Conservation (phyloP, 1,284 basidiomycete genomes). For the Anthracocystis setariae region DNA sequence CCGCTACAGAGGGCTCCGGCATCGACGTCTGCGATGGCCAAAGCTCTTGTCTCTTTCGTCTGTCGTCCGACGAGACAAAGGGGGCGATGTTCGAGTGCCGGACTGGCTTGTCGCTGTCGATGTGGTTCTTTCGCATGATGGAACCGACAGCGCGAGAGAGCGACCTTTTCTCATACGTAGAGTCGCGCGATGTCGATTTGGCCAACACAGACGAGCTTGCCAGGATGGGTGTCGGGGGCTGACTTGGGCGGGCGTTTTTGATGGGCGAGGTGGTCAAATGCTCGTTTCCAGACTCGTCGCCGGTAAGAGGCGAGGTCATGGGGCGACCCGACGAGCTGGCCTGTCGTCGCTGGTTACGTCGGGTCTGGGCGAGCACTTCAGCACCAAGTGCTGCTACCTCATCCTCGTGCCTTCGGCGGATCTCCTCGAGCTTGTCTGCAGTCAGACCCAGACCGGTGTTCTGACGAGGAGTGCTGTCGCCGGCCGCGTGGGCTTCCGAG, state of each 20-base stretch:
- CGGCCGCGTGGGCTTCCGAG: constrained; percentile 11
- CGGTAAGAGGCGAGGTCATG: constrained; percentile 6
- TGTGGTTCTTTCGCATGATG: constrained; percentile 41
- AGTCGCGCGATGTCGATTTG: constrained; percentile 37
- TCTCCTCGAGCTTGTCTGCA: constrained; percentile 53
- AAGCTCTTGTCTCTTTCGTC: constrained; percentile 20
- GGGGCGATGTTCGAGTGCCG: constrained; percentile 8
- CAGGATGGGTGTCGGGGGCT: constrained; percentile 5
- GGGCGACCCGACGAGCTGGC: constrained; percentile 19
- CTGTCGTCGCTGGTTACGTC: constrained; percentile 47
- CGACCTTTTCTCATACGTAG: constrained; percentile 28
- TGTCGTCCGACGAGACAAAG: constrained; percentile 4
- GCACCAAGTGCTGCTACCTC: constrained; percentile 63
- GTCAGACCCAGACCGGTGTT: constrained; percentile 44
- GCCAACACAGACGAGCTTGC: constrained; percentile 11
- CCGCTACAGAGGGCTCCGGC: constrained; percentile 5
- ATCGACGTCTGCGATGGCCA: constrained; percentile 14
- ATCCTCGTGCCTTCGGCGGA: constrained; percentile 61
- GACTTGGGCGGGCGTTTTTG: constrained; percentile 16
- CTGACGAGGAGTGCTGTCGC: constrained; percentile 38
- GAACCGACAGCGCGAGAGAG: constrained; percentile 42
- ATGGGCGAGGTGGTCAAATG: constrained; percentile 11
- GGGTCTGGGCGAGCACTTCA: constrained; percentile 57
- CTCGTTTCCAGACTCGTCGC: constrained; percentile 22
- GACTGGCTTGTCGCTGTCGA: constrained; percentile 44